Base-by-base conservation (phyloP, 2,329 filamentous ascomycete species). In the Fusarium sambucinum region DNA sequence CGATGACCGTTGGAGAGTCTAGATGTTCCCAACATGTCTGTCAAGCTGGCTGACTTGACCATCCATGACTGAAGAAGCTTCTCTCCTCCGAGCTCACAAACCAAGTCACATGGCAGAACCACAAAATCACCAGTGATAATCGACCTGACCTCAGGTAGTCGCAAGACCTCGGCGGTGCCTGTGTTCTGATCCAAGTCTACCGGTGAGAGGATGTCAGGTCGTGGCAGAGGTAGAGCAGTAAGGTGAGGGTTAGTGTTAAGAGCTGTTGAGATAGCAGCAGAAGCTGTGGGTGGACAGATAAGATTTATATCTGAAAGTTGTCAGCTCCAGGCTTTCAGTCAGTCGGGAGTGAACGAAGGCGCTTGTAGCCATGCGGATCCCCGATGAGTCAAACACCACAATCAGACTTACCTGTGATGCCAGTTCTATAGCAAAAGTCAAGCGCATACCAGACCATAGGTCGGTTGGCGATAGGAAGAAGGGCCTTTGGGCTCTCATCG, bases 381-480 rank as follows among this genome's bases (percentile, higher is more conserved):
- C 19, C 29, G 41, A 41, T 63, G 48, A 55, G 44, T 68, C 53
- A 57, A 44, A 27, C 47, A 32, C 17, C 16, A 12, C 14, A 23
- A 13, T 25, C 30, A 35, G 13, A 78, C 86, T 79, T 79, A 92
- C 91, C 85, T 74, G 90, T 92, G 69, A 94, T 88, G 71, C 92
- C 92, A 78, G 91, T 92, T 37, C 92, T 88, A 75, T 93, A 92
- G 79, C 92, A 95, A 81, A 93, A 95, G 74, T 95, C 92, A 40
- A 96, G 87, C 8, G 92, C 90, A 77, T 96, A 96, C 91, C 93
- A 95, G 45, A 96, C 90, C 92, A 96, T 96, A 2, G 92, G 92
- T 71, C 92, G 82, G 77, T 96, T 96, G 35, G 92, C 92, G 62
- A 96, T 91, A 8, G 92, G 92, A 10, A 96, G 81, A 23, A 96